phyloP scores from a whole-genome alignment of 2,329 filamentous ascomycete genomes.

The Coleophoma crateriformis region DNA sequence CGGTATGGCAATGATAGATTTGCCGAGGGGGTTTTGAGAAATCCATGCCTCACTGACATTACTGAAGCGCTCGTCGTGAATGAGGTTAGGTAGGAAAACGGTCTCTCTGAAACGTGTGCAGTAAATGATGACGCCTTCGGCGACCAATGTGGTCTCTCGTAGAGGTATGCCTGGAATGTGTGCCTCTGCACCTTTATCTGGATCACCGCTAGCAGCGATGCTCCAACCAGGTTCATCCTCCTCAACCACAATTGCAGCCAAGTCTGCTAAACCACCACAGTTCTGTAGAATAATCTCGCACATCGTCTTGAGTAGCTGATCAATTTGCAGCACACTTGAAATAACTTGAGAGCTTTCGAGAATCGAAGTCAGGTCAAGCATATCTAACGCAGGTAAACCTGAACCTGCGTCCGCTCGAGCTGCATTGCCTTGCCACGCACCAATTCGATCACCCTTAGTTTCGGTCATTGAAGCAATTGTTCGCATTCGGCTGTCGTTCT shows the following conservation, averaged over 20 bases:
- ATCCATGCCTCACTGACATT: conserved; percentile 69
- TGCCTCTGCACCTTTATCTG: conserved; percentile 61
- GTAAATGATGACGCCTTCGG: conserved; percentile 72
- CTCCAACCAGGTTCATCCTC: conserved; percentile 54
- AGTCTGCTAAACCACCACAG: conserved; percentile 63
- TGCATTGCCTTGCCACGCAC: conserved; percentile 53
- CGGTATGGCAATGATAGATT: conserved; percentile 73
- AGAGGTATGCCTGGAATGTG: conserved; percentile 62
- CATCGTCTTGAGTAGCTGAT: conserved; percentile 73
- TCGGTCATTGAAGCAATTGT: conserved; percentile 33
- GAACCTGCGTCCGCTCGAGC: conserved; percentile 53
- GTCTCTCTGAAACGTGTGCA: conserved; percentile 71
- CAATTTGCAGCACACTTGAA: conserved; percentile 71
- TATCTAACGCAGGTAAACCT: conserved; percentile 70
- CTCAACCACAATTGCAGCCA: conserved; percentile 69
- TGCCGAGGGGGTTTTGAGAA: conserved; percentile 61
- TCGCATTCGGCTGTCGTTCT: conserved; percentile 31
- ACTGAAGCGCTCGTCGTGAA: conserved; percentile 72
- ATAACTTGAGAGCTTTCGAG: conserved; percentile 75
- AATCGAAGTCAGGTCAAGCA: conserved; percentile 77
- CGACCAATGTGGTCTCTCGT: conserved; percentile 61
- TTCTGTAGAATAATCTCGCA: conserved; percentile 76
- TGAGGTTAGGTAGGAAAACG: conserved; percentile 68
- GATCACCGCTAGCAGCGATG: conserved; percentile 68
- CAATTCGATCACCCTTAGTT: conserved; percentile 51